Base-by-base conservation (phyloP, 805 yeast genomes). In the Teunomyces stri region DNA sequence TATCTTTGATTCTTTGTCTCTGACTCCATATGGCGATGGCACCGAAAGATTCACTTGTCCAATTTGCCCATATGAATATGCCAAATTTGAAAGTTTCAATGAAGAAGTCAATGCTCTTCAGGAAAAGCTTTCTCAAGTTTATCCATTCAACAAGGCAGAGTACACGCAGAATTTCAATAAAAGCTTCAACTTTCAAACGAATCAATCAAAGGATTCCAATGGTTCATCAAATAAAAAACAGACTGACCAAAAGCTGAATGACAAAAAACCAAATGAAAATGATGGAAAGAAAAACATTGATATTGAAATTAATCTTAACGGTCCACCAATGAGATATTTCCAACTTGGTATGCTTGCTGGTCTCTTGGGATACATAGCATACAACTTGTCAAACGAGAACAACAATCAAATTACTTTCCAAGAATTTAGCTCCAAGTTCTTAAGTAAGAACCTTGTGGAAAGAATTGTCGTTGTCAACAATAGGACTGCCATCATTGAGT, bases 331-430 rank as follows among this genome's bases (percentile, higher is more conserved):
- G 47, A 61, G 55, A 27, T 52, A 58, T 43, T 65, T 69, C 48
- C 71, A 66, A 51, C 30, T 68, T 27, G 72, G 70, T 20, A 41
- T 66, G n/a, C 47, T 64, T 1, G 59, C 60, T 30, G 69, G 70
- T 13, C 53, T 71, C 37, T 47, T 60, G 18, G 33, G 58, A 31
- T 60, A 62, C 44, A 46, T 62, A 21, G 25, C 67, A 10, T 59
- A 52, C 50, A 50, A 50, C 38, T 42, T 58, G 39, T 49, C 52
- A 6, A 53, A 46, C 21, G 66, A 62, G 6, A 39, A 51, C 31
- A 52, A 57, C 36, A 60, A 62, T 43, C 90, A 88, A 59, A 74
- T 92, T 49, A 83, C 97, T 2, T 94, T 90, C 85, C 98, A 94
- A 70, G 96, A 92, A 60, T 92, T 94, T 70, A 79, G 89, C 36